These are phyloP conservation scores for Trichoderma afroharzianum DNA, from an alignment of 2,329 filamentous ascomycete genomes.

Conservation along the genomic window DNA sequence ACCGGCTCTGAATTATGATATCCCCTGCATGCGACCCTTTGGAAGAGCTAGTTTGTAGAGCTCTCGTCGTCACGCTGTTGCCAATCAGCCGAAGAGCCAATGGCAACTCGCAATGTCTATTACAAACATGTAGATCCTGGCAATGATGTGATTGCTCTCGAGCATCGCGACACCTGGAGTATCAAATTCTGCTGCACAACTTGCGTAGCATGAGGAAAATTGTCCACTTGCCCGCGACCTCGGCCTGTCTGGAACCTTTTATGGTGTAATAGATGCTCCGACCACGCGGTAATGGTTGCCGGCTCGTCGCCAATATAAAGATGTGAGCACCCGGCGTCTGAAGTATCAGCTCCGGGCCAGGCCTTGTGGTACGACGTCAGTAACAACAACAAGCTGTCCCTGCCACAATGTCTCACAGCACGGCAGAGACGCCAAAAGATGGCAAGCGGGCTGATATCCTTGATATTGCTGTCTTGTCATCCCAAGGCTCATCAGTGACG, in stretches of 20 bases:
- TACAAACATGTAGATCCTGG: not conserved
- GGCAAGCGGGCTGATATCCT: not conserved
- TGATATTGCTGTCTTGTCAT: not conserved
- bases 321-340: not conserved
- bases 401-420: constrained; percentile 3
- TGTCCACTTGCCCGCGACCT: not conserved
- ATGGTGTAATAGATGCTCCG: not conserved
- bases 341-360: not conserved
- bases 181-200: not conserved
- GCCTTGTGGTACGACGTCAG: not conserved
- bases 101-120: not conserved
- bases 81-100: not conserved
- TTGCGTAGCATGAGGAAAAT: not conserved
- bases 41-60: not conserved
- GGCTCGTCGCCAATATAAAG: not conserved
- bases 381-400: not conserved
- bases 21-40: not conserved
- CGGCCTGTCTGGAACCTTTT: not conserved
- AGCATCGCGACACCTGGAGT: constrained; percentile 10
- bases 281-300: not conserved
- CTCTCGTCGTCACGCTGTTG: not conserved
- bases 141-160: constrained; percentile 14
- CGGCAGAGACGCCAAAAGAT: not conserved
- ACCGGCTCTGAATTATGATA: not conserved
- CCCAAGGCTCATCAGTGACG: not conserved